Percentiles rank a stretch among this genome's conserved stretches.
Conservation (phyloP, 257 asterid species). For the Mentha longifolia region DNA sequence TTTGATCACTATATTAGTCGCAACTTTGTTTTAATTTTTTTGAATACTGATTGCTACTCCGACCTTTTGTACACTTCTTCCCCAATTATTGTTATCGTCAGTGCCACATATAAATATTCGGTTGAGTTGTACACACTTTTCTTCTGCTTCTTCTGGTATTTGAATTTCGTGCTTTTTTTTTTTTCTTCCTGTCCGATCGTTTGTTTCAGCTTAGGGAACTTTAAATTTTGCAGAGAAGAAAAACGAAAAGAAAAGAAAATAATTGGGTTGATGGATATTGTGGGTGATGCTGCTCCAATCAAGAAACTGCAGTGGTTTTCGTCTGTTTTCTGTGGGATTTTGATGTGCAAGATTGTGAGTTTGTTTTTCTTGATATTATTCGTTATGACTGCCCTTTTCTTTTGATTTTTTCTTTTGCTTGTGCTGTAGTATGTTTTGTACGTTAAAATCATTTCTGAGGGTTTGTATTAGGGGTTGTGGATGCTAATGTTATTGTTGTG, state of each 20-base stretch:
- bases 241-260: constrained; percentile 27
- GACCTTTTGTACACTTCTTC: constrained; percentile 11
- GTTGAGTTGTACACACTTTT: neutral
- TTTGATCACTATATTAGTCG: neutral
- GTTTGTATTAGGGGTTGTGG: neutral
- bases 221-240: neutral
- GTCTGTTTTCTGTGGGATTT: constrained; percentile 63
- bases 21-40: neutral
- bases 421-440: neutral
- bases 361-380: neutral
- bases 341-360: constrained; percentile 90
- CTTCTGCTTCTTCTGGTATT: constrained; percentile 22
- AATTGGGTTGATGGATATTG: constrained; percentile 41
- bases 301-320: constrained; percentile 64
- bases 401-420: neutral
- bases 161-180: neutral
- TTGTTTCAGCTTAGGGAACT: constrained; percentile 16
- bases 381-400: neutral
- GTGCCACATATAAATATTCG: constrained; percentile 5
- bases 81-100: constrained; percentile 5
- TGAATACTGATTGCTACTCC: constrained; percentile 15
- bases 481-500: constrained; percentile 8
- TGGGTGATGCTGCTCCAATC: constrained; percentile 51
- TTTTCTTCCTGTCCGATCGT: neutral
- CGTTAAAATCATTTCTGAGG: neutral